These are phyloP conservation scores for Fusarium mangiferae DNA, from an alignment of 2,329 filamentous ascomycete species.

Conservation along the genomic window DNA sequence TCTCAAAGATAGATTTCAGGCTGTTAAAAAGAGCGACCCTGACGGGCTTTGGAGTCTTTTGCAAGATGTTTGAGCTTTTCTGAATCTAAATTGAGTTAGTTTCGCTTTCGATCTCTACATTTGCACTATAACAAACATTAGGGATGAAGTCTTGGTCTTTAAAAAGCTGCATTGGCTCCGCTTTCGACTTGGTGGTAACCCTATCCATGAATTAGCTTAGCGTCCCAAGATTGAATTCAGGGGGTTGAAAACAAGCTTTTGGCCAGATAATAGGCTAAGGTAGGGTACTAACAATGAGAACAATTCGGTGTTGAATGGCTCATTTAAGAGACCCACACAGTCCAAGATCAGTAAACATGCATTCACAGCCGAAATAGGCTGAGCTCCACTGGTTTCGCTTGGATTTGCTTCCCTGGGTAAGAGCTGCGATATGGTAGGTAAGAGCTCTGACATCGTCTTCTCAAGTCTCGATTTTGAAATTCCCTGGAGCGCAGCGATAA, in stretches of 20 bases:
- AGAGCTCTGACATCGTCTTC: neutral
- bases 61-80: neutral
- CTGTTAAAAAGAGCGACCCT: neutral
- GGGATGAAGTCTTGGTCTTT: neutral
- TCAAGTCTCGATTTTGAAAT: neutral
- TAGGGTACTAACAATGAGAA: neutral
- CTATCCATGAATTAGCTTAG: neutral
- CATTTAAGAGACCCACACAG: neutral
- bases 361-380: neutral
- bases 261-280: accelerated
- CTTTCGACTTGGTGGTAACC: neutral
- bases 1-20: neutral
- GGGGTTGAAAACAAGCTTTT: neutral
- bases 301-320: neutral
- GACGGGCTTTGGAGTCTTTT: neutral
- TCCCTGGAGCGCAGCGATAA: neutral
- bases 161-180: neutral
- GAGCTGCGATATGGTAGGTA: neutral
- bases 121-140: neutral
- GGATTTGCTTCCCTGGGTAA: neutral
- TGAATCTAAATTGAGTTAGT: neutral
- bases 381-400: neutral
- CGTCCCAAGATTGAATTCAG: too few relatives aligned
- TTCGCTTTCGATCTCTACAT: accelerated
- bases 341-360: neutral